Conservation (phyloP, 2,329 filamentous ascomycete species). For the Cladosporium phlei region DNA sequence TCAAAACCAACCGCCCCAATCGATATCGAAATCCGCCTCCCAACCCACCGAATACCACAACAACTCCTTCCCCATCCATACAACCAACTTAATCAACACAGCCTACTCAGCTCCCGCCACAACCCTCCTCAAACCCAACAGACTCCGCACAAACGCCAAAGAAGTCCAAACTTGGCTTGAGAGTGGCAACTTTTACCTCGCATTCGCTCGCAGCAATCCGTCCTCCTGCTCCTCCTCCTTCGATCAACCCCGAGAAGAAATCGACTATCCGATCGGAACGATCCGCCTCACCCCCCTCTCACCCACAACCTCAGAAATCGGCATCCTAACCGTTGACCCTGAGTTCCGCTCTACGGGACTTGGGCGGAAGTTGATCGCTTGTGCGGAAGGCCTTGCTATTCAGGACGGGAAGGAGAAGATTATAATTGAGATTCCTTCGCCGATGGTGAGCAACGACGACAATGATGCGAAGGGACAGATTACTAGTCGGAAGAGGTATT, state of each 20-base stretch:
- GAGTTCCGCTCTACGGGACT: background rate
- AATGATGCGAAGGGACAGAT: too few species aligned
- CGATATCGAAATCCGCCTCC: conserved; percentile 2
- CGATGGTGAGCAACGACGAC: background rate
- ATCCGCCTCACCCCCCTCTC: background rate
- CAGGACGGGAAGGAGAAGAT: background rate
- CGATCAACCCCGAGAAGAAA: too few species aligned
- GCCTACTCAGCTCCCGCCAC: background rate
- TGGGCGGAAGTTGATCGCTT: background rate
- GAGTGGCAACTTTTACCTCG: background rate
- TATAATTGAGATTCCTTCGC: background rate
- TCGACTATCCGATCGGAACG: background rate
- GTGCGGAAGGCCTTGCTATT: background rate
- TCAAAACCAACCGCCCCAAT: too few species aligned
- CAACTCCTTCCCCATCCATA: background rate
- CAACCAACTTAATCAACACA: background rate
- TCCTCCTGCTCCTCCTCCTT: too few species aligned
- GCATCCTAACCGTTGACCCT: background rate
- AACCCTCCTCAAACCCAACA: background rate
- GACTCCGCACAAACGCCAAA: background rate
- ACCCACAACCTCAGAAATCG: background rate
- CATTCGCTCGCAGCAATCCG: background rate
- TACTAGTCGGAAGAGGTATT: too few species aligned
- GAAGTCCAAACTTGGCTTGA: background rate
- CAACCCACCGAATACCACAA: background rate